Evolutionary conservation across 805 yeast species (phyloP), one percentile per base, ranked within the genome.

Genomic region (Saccharomycopsis schoenii): DNA sequence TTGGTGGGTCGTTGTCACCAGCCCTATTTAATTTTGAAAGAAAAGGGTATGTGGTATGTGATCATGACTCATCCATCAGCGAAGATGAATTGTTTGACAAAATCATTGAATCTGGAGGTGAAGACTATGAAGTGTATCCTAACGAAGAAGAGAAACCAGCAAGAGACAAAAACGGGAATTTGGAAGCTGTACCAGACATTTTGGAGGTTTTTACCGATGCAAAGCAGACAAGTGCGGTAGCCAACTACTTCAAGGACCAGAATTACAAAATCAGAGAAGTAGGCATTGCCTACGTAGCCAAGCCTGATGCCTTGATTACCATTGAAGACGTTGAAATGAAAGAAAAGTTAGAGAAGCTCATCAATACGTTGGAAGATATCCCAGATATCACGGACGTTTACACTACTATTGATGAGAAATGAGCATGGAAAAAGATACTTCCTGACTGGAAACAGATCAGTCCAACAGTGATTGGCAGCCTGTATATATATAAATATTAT

Each of bases 321-420:
- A 79, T 85, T 37, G 76, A 77, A 0, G 77, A 80, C 60, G 83
- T 76, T 29, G 90, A 83, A 2, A 73, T 77, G 8, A 75, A 72
- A 61, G 79, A 76, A 62, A 77, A 77, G 42, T 79, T 83, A 67
- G 79, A 79, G 15, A 87, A 83, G 68, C 82, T 91, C 41, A 71
- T 86, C 40, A 74, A 71, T 24, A 76, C 77, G 56, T 75, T 93
- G 55, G 96, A 89, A 59, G 89, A 85, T 40, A 74, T 90, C n/a
- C 90, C 86, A 57, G 98, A 94, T 67, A 88, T 93, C 21, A 83
- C 89, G 6, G 89, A 83, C 64, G 83, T 88, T 62, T 89, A 88
- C 73, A 80, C 89, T 37, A 93, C 90, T 70, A 21, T 37, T 3
- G 55, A 37, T 21, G 51, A 54, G 54, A 41, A 54, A 19, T 40